Conservation (phyloP, 2,329 filamentous ascomycete genomes). For the Penicillium rolfsii region DNA sequence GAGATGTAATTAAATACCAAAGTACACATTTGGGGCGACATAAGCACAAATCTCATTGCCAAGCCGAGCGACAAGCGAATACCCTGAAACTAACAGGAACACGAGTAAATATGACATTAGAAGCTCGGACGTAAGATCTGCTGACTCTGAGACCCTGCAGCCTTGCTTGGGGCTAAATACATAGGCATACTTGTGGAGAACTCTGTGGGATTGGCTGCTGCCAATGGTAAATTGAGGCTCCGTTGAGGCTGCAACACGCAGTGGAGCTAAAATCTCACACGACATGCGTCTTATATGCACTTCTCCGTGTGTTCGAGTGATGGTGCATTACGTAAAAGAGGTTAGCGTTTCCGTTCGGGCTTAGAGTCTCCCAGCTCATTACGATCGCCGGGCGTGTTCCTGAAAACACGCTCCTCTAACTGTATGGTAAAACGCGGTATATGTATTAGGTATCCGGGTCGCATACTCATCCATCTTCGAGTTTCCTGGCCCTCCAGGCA, state of each 20-base stretch:
- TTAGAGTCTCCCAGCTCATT: too few species aligned
- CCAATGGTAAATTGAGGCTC: background rate
- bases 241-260: background rate
- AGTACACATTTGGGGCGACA: background rate
- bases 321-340: too few species aligned
- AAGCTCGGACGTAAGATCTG: background rate
- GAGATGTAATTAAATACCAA: background rate
- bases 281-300: background rate
- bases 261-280: background rate
- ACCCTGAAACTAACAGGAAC: background rate
- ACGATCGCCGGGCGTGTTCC: too few species aligned
- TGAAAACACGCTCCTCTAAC: too few species aligned
- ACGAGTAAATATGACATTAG: background rate
- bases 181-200: background rate
- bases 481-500: too few species aligned
- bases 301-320: too few species aligned
- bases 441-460: too few species aligned
- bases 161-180: background rate
- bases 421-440: too few species aligned
- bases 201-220: background rate
- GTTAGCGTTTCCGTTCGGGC: too few species aligned
- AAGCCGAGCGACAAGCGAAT: background rate
- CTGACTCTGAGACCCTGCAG: background rate
- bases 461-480: too few species aligned
- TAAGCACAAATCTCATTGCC: background rate